phyloP scores from a whole-genome alignment of 768 basidiomycete genomes.

The Mycena alexandri region DNA sequence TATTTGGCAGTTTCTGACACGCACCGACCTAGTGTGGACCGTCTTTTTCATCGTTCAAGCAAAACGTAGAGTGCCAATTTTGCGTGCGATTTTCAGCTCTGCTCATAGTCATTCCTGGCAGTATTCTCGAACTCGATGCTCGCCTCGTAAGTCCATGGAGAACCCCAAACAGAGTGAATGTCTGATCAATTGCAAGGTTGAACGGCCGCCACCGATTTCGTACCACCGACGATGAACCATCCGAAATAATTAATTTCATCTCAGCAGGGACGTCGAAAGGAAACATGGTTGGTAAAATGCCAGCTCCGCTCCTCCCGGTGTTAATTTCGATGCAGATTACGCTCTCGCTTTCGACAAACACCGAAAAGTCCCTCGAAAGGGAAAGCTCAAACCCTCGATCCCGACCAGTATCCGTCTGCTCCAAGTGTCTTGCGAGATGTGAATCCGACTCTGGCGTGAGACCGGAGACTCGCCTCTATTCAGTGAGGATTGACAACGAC shows the following conservation, averaged over 20 bases:
- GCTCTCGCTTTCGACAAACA: not conserved
- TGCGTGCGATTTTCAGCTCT: too few species aligned
- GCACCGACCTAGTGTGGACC: slow-evolving; percentile 14
- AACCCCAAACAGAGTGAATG: too few species aligned
- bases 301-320: not conserved
- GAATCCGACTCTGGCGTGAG: not conserved
- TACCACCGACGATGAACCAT: not conserved
- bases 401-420: not conserved
- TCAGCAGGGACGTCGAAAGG: not conserved
- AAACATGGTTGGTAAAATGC: not conserved
- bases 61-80: not conserved
- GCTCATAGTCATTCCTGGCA: not conserved
- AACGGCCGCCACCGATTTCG: slow-evolving; percentile 3
- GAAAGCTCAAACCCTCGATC: not conserved
- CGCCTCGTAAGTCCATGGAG: slow-evolving; percentile 6
- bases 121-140: slow-evolving; percentile 27
- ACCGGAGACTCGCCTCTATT: too few species aligned
- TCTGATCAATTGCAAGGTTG: not conserved
- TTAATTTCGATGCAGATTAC: not conserved
- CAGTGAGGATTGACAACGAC: too few species aligned
- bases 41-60: slow-evolving; percentile 12
- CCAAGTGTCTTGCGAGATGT: not conserved
- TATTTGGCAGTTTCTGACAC: slow-evolving; percentile 18
- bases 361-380: not conserved
- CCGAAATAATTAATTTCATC: slow-evolving; percentile 7